These are phyloP conservation scores for Neurospora africana DNA, from an alignment of 495 filamentous ascomycete species.

Conservation along the genomic window DNA sequence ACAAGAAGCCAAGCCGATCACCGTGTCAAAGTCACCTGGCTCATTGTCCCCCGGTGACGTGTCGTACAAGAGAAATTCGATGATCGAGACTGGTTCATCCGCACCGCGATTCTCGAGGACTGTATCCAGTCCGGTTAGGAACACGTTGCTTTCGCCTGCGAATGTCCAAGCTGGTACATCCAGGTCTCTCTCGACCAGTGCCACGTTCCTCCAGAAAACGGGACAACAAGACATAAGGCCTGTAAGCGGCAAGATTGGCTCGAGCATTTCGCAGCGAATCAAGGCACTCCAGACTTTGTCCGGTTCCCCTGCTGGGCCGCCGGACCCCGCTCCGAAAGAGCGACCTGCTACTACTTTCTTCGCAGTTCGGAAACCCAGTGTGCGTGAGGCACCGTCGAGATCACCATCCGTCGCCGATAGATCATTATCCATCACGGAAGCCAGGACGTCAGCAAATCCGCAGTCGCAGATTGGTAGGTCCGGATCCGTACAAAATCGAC, in stretches of 20 bases:
- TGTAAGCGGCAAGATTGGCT: constrained; percentile 73
- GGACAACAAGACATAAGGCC: constrained; percentile 42
- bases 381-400: constrained; percentile 27
- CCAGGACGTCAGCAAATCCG: constrained; percentile 27
- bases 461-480: constrained; percentile 28
- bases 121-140: constrained; percentile 39
- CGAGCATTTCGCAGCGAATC: constrained; percentile 81
- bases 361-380: constrained; percentile 37
- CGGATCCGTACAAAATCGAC: constrained; percentile 33
- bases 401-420: constrained; percentile 38
- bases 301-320: constrained; percentile 20
- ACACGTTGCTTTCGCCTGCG: constrained; percentile 27
- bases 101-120: constrained; percentile 23
- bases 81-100: constrained; percentile 16
- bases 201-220: constrained; percentile 36
- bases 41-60: not conserved
- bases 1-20: constrained; percentile 73
- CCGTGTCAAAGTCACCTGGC: constrained; percentile 68
- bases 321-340: constrained; percentile 16
- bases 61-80: not conserved
- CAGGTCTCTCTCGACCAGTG: constrained; percentile 38
- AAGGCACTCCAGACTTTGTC: constrained; percentile 76
- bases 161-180: constrained; percentile 27
- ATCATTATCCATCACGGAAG: constrained; percentile 25
- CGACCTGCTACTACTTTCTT: constrained; percentile 39